A percentile compares a stretch with the other conserved stretches of the same genome.
Evolutionary conservation across 2,329 filamentous ascomycete genomes (phyloP).

Genomic region (Pseudonectria foliicola): DNA sequence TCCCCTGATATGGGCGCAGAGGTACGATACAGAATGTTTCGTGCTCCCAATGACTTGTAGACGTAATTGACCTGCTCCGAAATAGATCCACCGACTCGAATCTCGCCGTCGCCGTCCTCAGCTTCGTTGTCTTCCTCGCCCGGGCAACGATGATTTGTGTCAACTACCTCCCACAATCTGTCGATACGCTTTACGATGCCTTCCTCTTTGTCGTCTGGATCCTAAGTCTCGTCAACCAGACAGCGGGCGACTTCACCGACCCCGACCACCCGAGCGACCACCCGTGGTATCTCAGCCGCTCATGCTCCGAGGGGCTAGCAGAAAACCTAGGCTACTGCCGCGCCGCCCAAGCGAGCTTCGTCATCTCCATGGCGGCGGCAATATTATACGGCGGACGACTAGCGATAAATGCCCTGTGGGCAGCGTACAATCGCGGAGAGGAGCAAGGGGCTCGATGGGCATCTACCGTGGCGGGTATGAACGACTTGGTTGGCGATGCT

Average conservation of each 20-base stretch:
- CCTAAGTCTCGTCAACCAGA: constrained; percentile 14
- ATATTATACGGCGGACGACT: constrained; percentile 12
- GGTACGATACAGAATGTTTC: constrained; percentile 7
- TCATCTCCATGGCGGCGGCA: constrained; percentile 13
- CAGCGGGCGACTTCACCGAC: constrained; percentile 19
- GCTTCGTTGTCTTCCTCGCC: constrained; percentile 19
- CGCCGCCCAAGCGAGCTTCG: constrained; percentile 16
- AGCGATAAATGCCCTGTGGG: constrained; percentile 6
- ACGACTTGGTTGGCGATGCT: too few relatives aligned
- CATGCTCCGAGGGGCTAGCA: constrained; percentile 14
- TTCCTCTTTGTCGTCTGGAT: constrained; percentile 23
- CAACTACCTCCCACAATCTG: constrained; percentile 16
- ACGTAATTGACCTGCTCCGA: background rate
- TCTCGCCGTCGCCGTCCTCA: constrained; percentile 23
- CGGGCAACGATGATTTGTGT: constrained; percentile 17
- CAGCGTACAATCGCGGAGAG: constrained; percentile 8
- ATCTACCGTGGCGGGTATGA: constrained; percentile 1
- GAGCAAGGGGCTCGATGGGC: constrained; percentile 1
- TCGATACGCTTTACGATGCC: constrained; percentile 22
- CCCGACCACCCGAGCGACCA: constrained; percentile 14
- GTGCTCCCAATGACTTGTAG: background rate
- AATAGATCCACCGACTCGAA: constrained; percentile 22
- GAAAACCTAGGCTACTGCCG: constrained; percentile 11
- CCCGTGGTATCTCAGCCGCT: constrained; percentile 21
- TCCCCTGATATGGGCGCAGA: constrained; percentile 21